A percentile compares a stretch with the other conserved stretches of the same genome.
phyloP scores from a whole-genome alignment of 371 early-diverging fungal species.

The Gilbertella persicaria region DNA sequence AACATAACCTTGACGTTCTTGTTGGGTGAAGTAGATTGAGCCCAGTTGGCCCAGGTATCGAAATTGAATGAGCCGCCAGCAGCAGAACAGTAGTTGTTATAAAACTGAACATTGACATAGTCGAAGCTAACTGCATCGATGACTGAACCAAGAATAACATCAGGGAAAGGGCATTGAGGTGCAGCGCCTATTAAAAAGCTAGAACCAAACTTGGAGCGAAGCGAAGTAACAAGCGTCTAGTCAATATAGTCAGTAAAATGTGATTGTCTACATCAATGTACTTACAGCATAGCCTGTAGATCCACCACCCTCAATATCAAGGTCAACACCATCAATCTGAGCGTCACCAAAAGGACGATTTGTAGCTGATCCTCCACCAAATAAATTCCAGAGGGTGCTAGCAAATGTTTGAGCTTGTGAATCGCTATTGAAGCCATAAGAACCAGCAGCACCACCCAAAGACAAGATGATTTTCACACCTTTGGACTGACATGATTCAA shows the following conservation, averaged over 20 bases:
- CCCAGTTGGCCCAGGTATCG: constrained; percentile 64
- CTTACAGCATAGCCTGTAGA: constrained; percentile 49
- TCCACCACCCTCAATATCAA: constrained; percentile 71
- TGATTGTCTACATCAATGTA: neutral
- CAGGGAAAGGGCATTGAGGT: constrained; percentile 78
- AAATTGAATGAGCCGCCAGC: constrained; percentile 63
- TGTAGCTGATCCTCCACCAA: constrained; percentile 50
- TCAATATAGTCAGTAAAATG: neutral
- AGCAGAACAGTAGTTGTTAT: constrained; percentile 71
- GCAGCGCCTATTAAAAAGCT: constrained; percentile 62
- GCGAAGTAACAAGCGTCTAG: constrained; percentile 28
- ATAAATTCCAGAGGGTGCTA: constrained; percentile 62
- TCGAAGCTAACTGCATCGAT: constrained; percentile 53
- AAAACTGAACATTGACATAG: constrained; percentile 72
- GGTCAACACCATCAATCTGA: constrained; percentile 67
- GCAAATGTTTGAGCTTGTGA: constrained; percentile 56
- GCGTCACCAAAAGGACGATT: constrained; percentile 66
- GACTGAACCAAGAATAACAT: constrained; percentile 47
- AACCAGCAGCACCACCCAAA: constrained; percentile 70
- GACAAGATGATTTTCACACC: constrained; percentile 67
- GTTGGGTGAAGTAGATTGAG: constrained; percentile 53
- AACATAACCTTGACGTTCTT: constrained; percentile 61
- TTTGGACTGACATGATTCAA: constrained; percentile 61
- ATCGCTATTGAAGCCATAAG: constrained; percentile 58
- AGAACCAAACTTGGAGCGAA: constrained; percentile 49